Base-by-base conservation (phyloP, 2,329 filamentous ascomycete genomes). In the Exophiala bonariae region DNA sequence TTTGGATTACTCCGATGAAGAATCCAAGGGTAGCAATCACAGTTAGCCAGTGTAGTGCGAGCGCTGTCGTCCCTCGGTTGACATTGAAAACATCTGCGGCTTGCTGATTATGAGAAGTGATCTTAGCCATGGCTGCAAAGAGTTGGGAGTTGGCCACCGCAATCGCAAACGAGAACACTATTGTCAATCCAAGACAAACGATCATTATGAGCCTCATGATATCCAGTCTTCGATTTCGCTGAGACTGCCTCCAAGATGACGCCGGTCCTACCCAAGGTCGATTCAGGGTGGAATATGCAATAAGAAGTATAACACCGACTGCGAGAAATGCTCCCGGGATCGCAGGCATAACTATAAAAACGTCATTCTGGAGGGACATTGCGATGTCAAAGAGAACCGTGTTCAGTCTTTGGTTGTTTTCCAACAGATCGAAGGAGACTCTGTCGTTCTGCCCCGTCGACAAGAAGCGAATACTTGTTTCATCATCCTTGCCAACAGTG, bases 81-180 rank as follows among this genome's bases (percentile, higher is more conserved):
- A 46, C 36, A 26, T 36, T 36, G 36, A 46, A 46, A 30, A 46
- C 16, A 22, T 37, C 44, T 1, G 44, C 35, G 8, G 26, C 28
- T 35, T 46, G 17, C 11, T 16, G 16, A 23, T 46, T 46, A 35
- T 46, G 35, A 13, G 35, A 31, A 11, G 44, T 46, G n/a, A 36
- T 36, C 17, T 39, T 28, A 20, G 39, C 18, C 17, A 46, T 17
- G 9, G 44, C 44, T 7, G 44, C 44, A 33, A 46, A 46, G 28
- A 46, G 34, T 22, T 46, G 44, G 6, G 44, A 46, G 19, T 46
- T 46, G 18, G 44, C 37, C 18, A 46, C 36, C 3, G 44, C 44
- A 4, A 37, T 36, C 3, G 44, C 44, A 20, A 46, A 40, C 10
- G 41, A 33, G 32, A 44, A 44, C 8, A 44, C 19, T 11, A 36